Percentiles rank a stretch among this genome's conserved stretches.
These are phyloP conservation scores for Euphorbia pulcherrima DNA, from an alignment of 345 rosid genomes.

Conservation along the genomic window DNA sequence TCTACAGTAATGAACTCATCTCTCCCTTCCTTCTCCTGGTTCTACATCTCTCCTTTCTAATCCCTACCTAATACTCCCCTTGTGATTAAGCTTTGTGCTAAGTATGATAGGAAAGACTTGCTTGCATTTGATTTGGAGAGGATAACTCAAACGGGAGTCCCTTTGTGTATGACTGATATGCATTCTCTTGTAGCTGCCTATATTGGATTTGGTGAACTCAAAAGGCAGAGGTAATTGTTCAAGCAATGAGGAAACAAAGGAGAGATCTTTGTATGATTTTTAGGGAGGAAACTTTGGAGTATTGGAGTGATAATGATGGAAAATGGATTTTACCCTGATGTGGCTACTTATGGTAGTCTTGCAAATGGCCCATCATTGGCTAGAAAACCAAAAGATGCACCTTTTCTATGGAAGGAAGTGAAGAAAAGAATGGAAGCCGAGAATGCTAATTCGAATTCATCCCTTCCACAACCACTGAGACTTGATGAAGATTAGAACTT, in stretches of 20 bases:
- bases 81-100: slow-evolving; percentile 81
- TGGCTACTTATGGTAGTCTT: slow-evolving; percentile 80
- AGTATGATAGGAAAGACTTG: slow-evolving; percentile 59
- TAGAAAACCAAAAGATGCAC: slow-evolving; percentile 95
- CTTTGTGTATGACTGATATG: slow-evolving; percentile 68
- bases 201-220: slow-evolving; percentile 82
- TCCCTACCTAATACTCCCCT: not conserved
- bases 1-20: slow-evolving; percentile 52
- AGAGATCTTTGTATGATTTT: slow-evolving; percentile 77
- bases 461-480: slow-evolving; percentile 44
- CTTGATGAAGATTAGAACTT: slow-evolving; percentile 45
- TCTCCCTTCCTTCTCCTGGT: slow-evolving; percentile 28
- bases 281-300: slow-evolving; percentile 47
- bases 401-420: slow-evolving; percentile 82
- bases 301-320: slow-evolving; percentile 58
- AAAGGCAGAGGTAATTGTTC: slow-evolving; percentile 71
- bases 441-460: slow-evolving; percentile 30
- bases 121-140: slow-evolving; percentile 76
- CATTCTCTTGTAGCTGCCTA: slow-evolving; percentile 87
- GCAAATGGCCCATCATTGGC: slow-evolving; percentile 77
- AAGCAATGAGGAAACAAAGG: slow-evolving; percentile 84
- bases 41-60: slow-evolving; percentile 23
- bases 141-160: slow-evolving; percentile 48
- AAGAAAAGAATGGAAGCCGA: slow-evolving; percentile 52
- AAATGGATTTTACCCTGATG: slow-evolving; percentile 63